Percentiles rank a stretch among this genome's conserved stretches.
Conservation (phyloP, 306 rosid species). For the Boehmeria nivea region DNA sequence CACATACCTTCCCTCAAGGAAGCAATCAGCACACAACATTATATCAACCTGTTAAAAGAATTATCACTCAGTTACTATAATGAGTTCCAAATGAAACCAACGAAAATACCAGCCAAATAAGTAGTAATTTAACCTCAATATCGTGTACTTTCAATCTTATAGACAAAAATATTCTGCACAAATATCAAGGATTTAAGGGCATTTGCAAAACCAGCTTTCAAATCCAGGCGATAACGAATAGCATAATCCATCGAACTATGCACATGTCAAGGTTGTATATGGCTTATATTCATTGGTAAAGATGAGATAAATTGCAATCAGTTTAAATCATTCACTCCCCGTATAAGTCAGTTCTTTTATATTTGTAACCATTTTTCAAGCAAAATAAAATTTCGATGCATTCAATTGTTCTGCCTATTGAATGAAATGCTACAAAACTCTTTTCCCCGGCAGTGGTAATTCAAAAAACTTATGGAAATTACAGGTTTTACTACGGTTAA, state of each 20-base stretch:
- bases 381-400: neutral
- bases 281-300: too few species aligned
- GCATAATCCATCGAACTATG: too few species aligned
- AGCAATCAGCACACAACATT: constrained; percentile 78
- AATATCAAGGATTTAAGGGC: too few species aligned
- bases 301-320: too few species aligned
- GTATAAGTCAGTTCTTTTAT: neutral
- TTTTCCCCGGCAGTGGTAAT: neutral
- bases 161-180: too few species aligned
- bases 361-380: neutral
- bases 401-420: neutral
- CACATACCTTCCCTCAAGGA: constrained; percentile 83
- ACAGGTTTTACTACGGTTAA: constrained; percentile 16
- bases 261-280: too few species aligned
- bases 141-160: neutral
- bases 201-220: too few species aligned
- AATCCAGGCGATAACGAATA: too few species aligned
- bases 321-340: too few species aligned
- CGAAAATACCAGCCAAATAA: neutral
- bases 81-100: constrained; percentile 6
- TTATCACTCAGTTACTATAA: constrained; percentile 23
- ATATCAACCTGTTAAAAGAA: constrained; percentile 64
- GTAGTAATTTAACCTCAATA: neutral
- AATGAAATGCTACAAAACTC: neutral
- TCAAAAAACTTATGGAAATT: neutral